Base-by-base conservation (phyloP, 2,329 filamentous ascomycete species). In the Aureobasidium vineae region DNA sequence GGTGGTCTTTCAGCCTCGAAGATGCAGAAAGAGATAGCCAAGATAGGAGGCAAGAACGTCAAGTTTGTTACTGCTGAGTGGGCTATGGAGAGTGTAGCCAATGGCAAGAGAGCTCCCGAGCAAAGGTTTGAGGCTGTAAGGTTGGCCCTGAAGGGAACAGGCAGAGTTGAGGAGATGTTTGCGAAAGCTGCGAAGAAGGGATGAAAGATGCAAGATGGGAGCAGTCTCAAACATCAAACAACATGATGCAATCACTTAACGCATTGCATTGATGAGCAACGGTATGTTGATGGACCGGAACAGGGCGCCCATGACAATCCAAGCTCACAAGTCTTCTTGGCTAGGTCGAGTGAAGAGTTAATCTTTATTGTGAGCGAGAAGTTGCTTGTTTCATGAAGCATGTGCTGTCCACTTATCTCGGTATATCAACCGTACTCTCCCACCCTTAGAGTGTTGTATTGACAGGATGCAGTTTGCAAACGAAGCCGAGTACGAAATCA, bases 51-150 rank as follows among this genome's bases (percentile, higher is more conserved):
- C 13, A 86, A 85, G 69, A 86, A 85, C 31, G 83, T 96, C 61
- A 93, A 88, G 78, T 94, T 90, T 76, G 89, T 97, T 64, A 86
- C 84, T 61, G 90, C 88, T 31, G 89, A 96, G 72, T 97, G 92
- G 91, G 86, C 91, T 6, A 78, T 96, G n/a, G 90, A 96, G 74
- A 93, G 91, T 75, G 83, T 97, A 70, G 90, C 89, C 70, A 87
- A 84, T 1, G 89, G 88, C 3, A 91, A 86, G 75, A 83, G 92
- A 65, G 81, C 96, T 49, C 83, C 90, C 0, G 93, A 97, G 78
- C 84, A 87, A 33, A 82, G 85, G 63, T 97, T 93, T 74, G 82
- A 85, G 40, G 84, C 82, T 50, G 75, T 90, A 70, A 87, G 85
- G 71, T 76, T 90, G 60, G 87, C 86, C 7, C 76, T 84, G 0